Conservation (phyloP, 768 basidiomycete genomes). For the Pholiota microspora region DNA sequence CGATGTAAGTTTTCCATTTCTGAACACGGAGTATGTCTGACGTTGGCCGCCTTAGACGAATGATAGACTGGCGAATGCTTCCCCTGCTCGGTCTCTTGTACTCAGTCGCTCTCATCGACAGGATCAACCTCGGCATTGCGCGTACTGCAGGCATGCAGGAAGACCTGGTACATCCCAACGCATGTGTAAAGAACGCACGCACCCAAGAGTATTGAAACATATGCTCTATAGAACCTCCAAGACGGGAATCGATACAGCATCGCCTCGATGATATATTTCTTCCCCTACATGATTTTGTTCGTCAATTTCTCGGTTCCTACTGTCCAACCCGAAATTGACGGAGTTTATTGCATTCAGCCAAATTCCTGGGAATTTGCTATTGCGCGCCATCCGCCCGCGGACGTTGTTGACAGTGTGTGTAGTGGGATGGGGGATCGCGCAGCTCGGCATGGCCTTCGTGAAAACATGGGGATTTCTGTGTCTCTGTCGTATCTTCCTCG, state of each 20-base stretch:
- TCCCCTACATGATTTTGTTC: constrained; percentile 35
- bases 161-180: constrained; percentile 27
- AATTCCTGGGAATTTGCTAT: constrained; percentile 29
- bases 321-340: background rate
- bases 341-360: constrained; percentile 20
- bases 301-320: constrained; percentile 1
- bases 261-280: constrained; percentile 33
- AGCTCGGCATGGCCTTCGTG: constrained; percentile 33
- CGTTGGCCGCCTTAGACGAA: constrained; percentile 20
- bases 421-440: constrained; percentile 28
- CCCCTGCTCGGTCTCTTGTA: constrained; percentile 34
- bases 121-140: constrained; percentile 33
- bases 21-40: background rate
- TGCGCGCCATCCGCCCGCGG: constrained; percentile 25
- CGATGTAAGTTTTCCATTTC: constrained; percentile 10
- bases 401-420: constrained; percentile 27
- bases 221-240: constrained; percentile 2
- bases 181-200: constrained; percentile 20
- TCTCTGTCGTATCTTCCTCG: constrained; percentile 26
- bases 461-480: constrained; percentile 27
- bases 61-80: constrained; percentile 33
- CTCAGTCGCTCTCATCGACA: constrained; percentile 32
- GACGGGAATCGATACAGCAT: constrained; percentile 32
- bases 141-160: constrained; percentile 35
- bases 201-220: constrained; percentile 22